A percentile compares a stretch with the other conserved stretches of the same genome.
phyloP scores from a whole-genome alignment of 2,329 filamentous ascomycete species.

The Colletotrichum noveboracense region DNA sequence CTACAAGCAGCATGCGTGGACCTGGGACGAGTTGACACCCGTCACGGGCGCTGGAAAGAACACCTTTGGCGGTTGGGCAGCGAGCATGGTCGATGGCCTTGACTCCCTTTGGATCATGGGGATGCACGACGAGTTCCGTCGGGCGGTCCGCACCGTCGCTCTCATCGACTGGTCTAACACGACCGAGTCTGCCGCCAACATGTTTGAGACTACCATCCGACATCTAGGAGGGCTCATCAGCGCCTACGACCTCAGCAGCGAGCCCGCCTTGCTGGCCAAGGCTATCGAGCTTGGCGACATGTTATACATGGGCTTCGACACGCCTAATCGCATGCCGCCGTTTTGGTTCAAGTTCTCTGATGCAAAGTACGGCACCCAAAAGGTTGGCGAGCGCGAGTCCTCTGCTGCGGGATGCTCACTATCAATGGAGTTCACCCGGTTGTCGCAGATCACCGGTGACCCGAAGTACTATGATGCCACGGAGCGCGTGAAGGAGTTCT shows the following conservation, averaged over 20 bases:
- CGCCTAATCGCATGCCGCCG: conserved; percentile 56
- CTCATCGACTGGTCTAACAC: conserved; percentile 61
- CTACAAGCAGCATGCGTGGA: conserved; percentile 61
- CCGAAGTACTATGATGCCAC: conserved; percentile 79
- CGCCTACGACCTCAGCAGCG: conserved; percentile 56
- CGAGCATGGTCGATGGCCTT: conserved; percentile 63
- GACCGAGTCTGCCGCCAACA: conserved; percentile 49
- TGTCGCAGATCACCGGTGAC: conserved; percentile 75
- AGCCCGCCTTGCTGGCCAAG: conserved; percentile 52
- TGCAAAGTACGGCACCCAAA: conserved; percentile 42
- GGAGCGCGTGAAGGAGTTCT: conserved; percentile 72
- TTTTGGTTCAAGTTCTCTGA: conserved; percentile 49
- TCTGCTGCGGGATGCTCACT: conserved; percentile 66
- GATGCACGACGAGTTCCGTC: conserved; percentile 58
- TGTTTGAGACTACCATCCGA: conserved; percentile 69
- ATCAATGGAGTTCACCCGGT: conserved; percentile 75
- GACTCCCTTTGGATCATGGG: conserved; percentile 67
- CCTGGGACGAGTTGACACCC: conserved; percentile 61
- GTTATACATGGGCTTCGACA: conserved; percentile 59
- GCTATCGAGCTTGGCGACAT: conserved; percentile 58
- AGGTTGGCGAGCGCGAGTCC: conserved; percentile 40
- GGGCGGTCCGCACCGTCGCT: conserved; percentile 54
- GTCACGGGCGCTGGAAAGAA: conserved; percentile 51
- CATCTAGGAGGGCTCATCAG: conserved; percentile 58
- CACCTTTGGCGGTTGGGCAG: conserved; percentile 60